Evolutionary conservation across 495 filamentous ascomycete species (phyloP), one percentile per base, ranked within the genome.

Genomic region (Penicillium psychrofluorescens): DNA sequence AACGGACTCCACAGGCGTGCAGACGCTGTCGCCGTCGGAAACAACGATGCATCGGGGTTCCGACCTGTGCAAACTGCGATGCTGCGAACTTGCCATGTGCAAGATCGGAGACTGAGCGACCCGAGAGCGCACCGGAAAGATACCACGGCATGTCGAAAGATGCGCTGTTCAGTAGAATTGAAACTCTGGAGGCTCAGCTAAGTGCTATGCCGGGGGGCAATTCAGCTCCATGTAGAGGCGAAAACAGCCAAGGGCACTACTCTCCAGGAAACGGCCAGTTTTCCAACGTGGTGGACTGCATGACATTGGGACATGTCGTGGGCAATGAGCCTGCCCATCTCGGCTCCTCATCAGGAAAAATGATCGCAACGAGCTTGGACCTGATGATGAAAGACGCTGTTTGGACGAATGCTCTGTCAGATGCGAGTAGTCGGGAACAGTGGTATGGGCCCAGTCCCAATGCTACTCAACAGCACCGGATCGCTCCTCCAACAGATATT

Each of bases 331-430:
- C 22, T 4, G 22, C 22, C 2, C 22, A 22, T 22, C 22, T 22
- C 22, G 22, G 22, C 22, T 4, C 22, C 22, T 14, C 36, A 7
- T 16, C 36, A 22, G 15, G 30, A 6, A 34, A 11, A 2, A 8
- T 35, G 32, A 22, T 45, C 15, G 43, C 36, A 9, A 30, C 27
- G 36, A 31, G 13, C 42, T 44, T 37, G 60, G 55, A 38, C 44
- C 56, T 22, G 15, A 35, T 64, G 57, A 56, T 61, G 53, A 34
- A 61, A 63, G 45, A 57, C 47, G 13, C 48, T 64, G 44, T 48
- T 54, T 10, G 48, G 54, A 3, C 52, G 53, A 6, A 50, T 52
- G 22, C 51, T 45, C 32, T 41, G 55, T 29, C 46, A 52, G 10
- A 50, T 51, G 32, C 46, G 41, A n/a, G 41, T 49, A 34, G 35